Evolutionary conservation across 2,329 filamentous ascomycete species (phyloP), one percentile per base, ranked within the genome.

Genomic region (Aspergillus pseudoterreus): DNA sequence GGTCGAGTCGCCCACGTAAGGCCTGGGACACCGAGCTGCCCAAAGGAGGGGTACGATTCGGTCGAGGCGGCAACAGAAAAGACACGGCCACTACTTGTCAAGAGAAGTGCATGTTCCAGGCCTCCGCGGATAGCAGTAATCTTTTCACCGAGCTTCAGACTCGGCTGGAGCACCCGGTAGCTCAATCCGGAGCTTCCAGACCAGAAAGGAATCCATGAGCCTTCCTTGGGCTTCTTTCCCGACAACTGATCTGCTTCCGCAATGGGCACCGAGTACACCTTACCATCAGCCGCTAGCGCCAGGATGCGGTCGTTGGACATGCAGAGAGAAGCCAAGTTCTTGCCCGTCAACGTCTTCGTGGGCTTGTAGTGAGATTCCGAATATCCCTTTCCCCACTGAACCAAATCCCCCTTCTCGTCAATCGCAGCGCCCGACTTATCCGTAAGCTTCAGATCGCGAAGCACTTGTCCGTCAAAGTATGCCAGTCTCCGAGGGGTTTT

Each of bases 341-440:
- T 95, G 50, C 92, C 92, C 53, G 75, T 84, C 49, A 99, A 73
- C 0, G 92, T 96, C 45, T 79, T 75, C 1, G 78, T 79, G 0
- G 92, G 94, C 27, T 78, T 74, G 9, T 77, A 81, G 27, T 82
- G 76, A 4, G 82, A 78, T 50, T 81, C 78, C 6, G 86, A 87
- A 67, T 87, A 96, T 3, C 80, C 89, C 3, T 79, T 79, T 1
- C 94, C 94, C 94, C 94, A 99, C 73, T 97, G 92, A 11, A 96
- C 78, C 42, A 99, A 71, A 67, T 97, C 88, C 4, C 94, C 94
- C 56, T 86, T 85, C 67, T 96, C 92, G 4, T 86, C 87, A 38
- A 97, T 86, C 9, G 94, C 94, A 4, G 85, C 92, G 8, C 90
- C 94, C 66, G 95, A 92, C 38, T 83, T 82, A 49, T 83, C 80